A percentile compares a stretch with the other conserved stretches of the same genome.
phyloP scores from a whole-genome alignment of 345 rosid genomes.

The Populus simonii region DNA sequence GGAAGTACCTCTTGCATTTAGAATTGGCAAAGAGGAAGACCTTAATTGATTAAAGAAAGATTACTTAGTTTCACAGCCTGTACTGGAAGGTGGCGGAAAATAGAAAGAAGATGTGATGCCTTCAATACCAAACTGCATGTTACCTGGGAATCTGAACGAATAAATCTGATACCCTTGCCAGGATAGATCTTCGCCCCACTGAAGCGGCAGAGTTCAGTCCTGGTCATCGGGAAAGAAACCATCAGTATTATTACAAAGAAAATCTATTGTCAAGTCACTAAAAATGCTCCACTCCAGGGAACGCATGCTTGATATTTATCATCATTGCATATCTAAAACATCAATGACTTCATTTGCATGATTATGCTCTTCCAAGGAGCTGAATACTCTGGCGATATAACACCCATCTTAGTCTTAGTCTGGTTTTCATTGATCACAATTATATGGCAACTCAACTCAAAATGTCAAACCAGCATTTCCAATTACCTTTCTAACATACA shows the following conservation, averaged over 20 bases:
- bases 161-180: conserved; percentile 65
- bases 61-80: background rate
- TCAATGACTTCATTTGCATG: background rate
- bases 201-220: conserved; percentile 73
- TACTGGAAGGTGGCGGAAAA: background rate
- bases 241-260: background rate
- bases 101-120: background rate
- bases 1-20: conserved; percentile 91
- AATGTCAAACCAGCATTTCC: too few species aligned
- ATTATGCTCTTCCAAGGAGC: background rate
- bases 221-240: background rate
- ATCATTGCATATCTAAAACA: background rate
- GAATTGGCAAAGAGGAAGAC: conserved; percentile 89
- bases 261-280: background rate
- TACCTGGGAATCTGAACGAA: conserved; percentile 78
- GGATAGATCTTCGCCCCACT: conserved; percentile 75
- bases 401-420: background rate
- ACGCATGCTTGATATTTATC: background rate
- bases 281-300: background rate
- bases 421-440: too few species aligned
- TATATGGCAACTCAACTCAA: too few species aligned
- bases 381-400: background rate
- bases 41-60: conserved; percentile 24
- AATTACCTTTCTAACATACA: too few species aligned
- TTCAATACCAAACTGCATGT: background rate